Evolutionary conservation across 1,139 yeast species (phyloP), one percentile per base, ranked within the genome.

Genomic region (Petasospora rhodanensis): DNA sequence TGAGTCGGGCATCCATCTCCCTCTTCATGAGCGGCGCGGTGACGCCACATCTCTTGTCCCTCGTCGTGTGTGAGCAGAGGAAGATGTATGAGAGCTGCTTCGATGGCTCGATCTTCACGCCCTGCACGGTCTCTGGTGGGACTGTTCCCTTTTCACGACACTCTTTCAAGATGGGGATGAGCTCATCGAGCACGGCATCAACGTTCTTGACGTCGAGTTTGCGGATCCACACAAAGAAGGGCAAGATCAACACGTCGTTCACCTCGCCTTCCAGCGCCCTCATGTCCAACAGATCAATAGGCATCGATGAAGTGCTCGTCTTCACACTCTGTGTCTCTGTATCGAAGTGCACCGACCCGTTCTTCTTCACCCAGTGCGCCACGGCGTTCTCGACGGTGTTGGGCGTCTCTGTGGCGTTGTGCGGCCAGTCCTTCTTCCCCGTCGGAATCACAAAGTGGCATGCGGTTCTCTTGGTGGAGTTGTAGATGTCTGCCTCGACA

Each of bases 21-120:
- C 75, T 78, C 54, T 79, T 81, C 78, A 91, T 72, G 18, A 86
- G 71, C n/a, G 96, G 96, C 0, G 97, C 97, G 1, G 96, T 85
- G 27, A 86, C 64, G 22, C 96, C 97, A 61, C 98, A 91, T 41
- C 93, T 68, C 56, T 86, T 89, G 56, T 91, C 98, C 56, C 97
- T 76, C 5, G 94, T 85, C 31, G 70, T 66, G 58, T 91, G 98
- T 1, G 96, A 87, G 51, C 98, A 91, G 29, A 91, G 58, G 36
- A 91, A 70, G 5, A 91, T 64, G 49, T 73, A 79, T 1, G 91
- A 70, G 33, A 63, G 60, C 43, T 71, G 71, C 3, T 45, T 41
- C 38, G 72, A 73, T 30, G 55, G 56, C 3, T 57, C 60, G 6
- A 71, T 49, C 7, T 38, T 38, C 22, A 58, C 38, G 9, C 50